Conservation (phyloP, 129 eudicot species). For the Calendula officinalis region DNA sequence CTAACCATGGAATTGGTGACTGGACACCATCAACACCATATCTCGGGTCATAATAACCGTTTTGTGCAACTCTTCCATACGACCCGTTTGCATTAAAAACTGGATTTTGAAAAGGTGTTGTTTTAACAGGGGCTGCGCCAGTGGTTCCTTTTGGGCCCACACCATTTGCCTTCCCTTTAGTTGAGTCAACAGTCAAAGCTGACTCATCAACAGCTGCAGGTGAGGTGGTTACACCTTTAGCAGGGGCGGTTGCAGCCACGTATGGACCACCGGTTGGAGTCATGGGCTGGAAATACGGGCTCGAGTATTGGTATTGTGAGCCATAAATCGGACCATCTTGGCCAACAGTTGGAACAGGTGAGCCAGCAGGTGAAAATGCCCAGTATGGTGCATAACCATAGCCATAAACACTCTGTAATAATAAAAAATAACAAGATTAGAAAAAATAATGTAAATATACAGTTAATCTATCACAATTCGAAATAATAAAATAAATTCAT, state of each 20-base stretch:
- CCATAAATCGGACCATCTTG: slow-evolving; percentile 67
- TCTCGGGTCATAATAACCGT: slow-evolving; percentile 52
- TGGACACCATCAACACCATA: slow-evolving; percentile 53
- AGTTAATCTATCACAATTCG: not conserved
- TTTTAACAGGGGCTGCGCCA: slow-evolving; percentile 33
- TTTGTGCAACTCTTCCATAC: slow-evolving; percentile 51
- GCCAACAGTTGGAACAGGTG: slow-evolving; percentile 64
- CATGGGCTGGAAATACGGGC: slow-evolving; percentile 44
- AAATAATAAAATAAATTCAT: slow-evolving; percentile 19
- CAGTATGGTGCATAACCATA: slow-evolving; percentile 65
- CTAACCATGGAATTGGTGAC: slow-evolving; percentile 59
- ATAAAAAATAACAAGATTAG: not conserved
- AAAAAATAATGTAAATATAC: not conserved
- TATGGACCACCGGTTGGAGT: slow-evolving; percentile 42
- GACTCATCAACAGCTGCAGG: slow-evolving; percentile 33
- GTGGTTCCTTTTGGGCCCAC: slow-evolving; percentile 44
- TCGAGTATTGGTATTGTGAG: slow-evolving; percentile 56
- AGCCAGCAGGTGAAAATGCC: slow-evolving; percentile 53
- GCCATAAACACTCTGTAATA: slow-evolving; percentile 57
- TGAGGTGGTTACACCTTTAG: slow-evolving; percentile 42
- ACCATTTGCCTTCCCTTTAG: slow-evolving; percentile 42
- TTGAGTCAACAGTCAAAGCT: slow-evolving; percentile 36
- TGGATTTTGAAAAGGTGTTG: slow-evolving; percentile 40
- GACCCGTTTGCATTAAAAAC: slow-evolving; percentile 40
- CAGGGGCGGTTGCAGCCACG: slow-evolving; percentile 26